A percentile compares a stretch with the other conserved stretches of the same genome.
Conservation (phyloP, 371 early-diverging fungal species). For the Chytridiales sp. region DNA sequence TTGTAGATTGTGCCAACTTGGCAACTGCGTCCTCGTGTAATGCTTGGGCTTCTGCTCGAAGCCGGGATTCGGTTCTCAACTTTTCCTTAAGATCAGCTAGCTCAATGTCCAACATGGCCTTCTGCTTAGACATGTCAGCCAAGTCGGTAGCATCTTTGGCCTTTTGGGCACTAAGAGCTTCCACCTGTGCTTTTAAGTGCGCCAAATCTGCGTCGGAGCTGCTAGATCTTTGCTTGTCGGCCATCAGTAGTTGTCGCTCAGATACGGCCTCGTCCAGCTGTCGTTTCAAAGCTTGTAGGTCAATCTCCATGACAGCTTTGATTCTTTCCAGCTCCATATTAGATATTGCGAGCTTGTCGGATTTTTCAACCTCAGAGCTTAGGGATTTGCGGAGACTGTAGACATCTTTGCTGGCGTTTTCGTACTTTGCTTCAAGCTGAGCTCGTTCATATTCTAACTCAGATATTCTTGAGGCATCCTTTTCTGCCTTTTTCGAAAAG, state of each 20-base stretch:
- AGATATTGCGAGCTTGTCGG: not conserved
- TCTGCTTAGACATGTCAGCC: slow-evolving; percentile 24
- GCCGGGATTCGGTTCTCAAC: not conserved
- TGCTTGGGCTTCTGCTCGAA: not conserved
- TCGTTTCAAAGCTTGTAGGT: slow-evolving; percentile 20
- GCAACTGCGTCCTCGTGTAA: not conserved
- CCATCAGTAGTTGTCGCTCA: slow-evolving; percentile 14
- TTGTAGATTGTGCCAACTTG: no score
- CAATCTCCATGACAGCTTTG: slow-evolving; percentile 29
- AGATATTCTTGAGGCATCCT: slow-evolving; percentile 1
- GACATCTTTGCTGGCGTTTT: slow-evolving; percentile 12
- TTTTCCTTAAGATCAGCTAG: slow-evolving; percentile 11
- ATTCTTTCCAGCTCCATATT: slow-evolving; percentile 26
- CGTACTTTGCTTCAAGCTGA: slow-evolving; percentile 15
- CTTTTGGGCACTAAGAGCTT: slow-evolving; percentile 3
- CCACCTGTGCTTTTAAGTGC: slow-evolving; percentile 3
- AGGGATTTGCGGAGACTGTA: slow-evolving; percentile 7
- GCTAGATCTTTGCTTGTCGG: not conserved
- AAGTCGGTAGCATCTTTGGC: slow-evolving; percentile 21
- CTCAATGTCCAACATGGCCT: slow-evolving; percentile 32
- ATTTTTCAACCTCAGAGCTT: slow-evolving; percentile 10
- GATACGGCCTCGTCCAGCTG: slow-evolving; percentile 20
- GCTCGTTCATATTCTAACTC: slow-evolving; percentile 2
- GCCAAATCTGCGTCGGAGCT: not conserved
- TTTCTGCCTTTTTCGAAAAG: slow-evolving; percentile 1